Evolutionary conservation across 2,329 filamentous ascomycete genomes (phyloP).

Genomic region (Diaporthe ilicicola): DNA sequence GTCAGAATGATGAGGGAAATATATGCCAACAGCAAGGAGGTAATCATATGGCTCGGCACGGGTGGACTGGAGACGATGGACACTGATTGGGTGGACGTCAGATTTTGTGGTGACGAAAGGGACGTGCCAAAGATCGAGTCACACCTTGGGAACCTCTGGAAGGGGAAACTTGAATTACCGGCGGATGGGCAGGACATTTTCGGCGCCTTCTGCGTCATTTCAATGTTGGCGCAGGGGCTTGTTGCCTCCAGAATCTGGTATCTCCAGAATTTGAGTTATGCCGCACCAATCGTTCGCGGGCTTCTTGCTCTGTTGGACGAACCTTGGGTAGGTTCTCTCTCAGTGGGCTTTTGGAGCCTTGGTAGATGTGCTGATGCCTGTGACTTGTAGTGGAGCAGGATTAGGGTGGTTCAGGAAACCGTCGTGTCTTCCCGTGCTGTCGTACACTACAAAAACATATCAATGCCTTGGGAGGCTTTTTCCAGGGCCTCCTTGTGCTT

Average conservation of each 20-base stretch:
- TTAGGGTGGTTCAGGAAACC: slow-evolving; percentile 22
- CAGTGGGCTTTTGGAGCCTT: too few relatives aligned
- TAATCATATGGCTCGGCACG: slow-evolving; percentile 15
- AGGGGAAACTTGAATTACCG: neutral
- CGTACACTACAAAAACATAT: slow-evolving; percentile 16
- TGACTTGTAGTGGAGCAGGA: slow-evolving; percentile 1
- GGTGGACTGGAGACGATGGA: neutral
- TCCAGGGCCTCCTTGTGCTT: neutral
- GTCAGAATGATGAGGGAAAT: slow-evolving; percentile 22
- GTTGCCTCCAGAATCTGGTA: slow-evolving; percentile 12
- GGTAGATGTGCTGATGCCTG: neutral
- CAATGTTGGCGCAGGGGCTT: slow-evolving; percentile 9
- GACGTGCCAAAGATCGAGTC: neutral
- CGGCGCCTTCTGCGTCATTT: slow-evolving; percentile 18
- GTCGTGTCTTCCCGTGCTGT: neutral
- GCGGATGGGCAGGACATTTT: neutral
- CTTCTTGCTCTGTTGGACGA: neutral
- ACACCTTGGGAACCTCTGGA: neutral
- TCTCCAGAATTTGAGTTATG: neutral
- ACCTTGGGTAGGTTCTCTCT: neutral
- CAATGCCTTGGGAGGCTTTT: slow-evolving; percentile 20
- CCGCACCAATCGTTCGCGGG: neutral
- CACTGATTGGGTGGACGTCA: neutral
- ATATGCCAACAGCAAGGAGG: slow-evolving; percentile 7
- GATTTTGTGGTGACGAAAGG: slow-evolving; percentile 12